Percentiles rank a stretch among this genome's conserved stretches.
Evolutionary conservation across 345 rosid species (phyloP).

Genomic region (Populus nigra): DNA sequence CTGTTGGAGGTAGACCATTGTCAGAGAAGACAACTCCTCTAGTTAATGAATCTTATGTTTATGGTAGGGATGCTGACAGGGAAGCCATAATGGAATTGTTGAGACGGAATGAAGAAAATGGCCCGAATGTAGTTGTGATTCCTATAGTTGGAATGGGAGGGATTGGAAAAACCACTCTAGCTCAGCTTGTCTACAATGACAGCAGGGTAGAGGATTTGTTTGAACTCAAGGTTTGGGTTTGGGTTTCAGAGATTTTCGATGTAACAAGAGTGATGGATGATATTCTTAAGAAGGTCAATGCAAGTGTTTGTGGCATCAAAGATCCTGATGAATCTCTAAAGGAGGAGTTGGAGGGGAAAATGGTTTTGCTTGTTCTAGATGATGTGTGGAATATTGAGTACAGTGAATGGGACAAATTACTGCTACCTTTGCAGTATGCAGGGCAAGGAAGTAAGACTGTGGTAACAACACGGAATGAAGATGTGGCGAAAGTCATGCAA

Average conservation of each 20-base stretch:
- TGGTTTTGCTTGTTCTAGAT: constrained; percentile 14
- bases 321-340: neutral
- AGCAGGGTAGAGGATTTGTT: neutral
- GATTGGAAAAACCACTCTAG: constrained; percentile 21
- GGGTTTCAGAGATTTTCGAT: constrained; percentile 1
- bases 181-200: constrained; percentile 8
- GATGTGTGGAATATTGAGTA: constrained; percentile 10
- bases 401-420: neutral
- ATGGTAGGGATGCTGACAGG: constrained; percentile 20
- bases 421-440: neutral
- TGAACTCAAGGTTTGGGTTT: constrained; percentile 6
- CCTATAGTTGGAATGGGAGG: constrained; percentile 21
- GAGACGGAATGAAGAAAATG: neutral
- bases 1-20: neutral
- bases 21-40: neutral
- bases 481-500: neutral
- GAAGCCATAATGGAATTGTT: constrained; percentile 15
- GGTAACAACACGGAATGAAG: neutral
- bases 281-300: neutral
- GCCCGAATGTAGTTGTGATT: constrained; percentile 3
- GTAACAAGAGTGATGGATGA: neutral
- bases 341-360: neutral
- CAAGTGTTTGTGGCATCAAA: no score
- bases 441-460: constrained; percentile 4
- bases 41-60: constrained; percentile 3